Conservation (phyloP, 768 basidiomycete genomes). For the Trametes maxima region DNA sequence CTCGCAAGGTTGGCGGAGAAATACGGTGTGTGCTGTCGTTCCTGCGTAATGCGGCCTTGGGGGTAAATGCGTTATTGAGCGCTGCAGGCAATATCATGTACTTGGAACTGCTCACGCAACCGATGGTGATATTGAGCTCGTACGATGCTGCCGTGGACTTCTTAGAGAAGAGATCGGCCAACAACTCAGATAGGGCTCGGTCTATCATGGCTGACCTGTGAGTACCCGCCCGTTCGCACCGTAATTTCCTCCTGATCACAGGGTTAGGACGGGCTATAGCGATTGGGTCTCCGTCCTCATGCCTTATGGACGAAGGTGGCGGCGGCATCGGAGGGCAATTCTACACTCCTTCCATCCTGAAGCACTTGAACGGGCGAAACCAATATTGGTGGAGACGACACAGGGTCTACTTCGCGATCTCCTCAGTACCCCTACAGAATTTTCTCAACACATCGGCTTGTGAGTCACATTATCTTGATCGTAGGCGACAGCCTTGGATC, state of each 20-base stretch:
- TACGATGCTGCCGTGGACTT: slow-evolving; percentile 61
- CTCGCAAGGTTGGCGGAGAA: slow-evolving; percentile 11
- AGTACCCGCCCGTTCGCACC: slow-evolving; percentile 23
- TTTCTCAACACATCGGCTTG: slow-evolving; percentile 15
- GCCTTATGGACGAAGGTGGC: slow-evolving; percentile 13
- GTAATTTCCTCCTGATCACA: slow-evolving; percentile 40
- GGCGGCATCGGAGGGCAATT: slow-evolving; percentile 9
- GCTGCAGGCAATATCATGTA: slow-evolving; percentile 63
- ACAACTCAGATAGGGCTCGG: slow-evolving; percentile 74
- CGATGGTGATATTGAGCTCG: slow-evolving; percentile 66
- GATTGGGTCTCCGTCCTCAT: slow-evolving; percentile 17
- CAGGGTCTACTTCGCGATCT: background rate
- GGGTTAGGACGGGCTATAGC: background rate
- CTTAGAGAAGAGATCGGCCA: slow-evolving; percentile 68
- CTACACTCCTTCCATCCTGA: slow-evolving; percentile 24
- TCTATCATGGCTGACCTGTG: slow-evolving; percentile 74
- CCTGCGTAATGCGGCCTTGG: no score
- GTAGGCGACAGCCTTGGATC: no score
- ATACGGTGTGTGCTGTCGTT: slow-evolving; percentile 14
- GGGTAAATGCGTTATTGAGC: no score
- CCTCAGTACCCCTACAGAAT: background rate
- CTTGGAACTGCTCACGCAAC: slow-evolving; percentile 64
- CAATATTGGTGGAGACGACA: background rate
- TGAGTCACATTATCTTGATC: background rate
- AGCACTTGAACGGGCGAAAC: background rate